These are phyloP conservation scores for Punica granatum DNA, from an alignment of 345 rosid species.

Conservation along the genomic window DNA sequence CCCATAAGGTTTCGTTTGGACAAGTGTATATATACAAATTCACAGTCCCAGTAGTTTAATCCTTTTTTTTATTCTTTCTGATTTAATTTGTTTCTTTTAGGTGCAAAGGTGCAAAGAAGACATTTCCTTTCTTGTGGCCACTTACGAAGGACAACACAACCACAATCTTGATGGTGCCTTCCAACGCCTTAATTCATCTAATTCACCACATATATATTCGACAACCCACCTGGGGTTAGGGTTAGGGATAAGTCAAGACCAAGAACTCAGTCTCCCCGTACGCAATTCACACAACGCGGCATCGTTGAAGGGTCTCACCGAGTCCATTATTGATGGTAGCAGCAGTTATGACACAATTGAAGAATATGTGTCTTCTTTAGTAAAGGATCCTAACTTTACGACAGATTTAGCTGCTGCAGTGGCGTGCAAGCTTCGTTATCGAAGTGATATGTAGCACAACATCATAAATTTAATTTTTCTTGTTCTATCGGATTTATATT, in stretches of 20 bases:
- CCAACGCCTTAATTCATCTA: background rate
- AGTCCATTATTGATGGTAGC: background rate
- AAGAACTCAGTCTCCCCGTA: background rate
- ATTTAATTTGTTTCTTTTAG: no score
- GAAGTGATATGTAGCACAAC: no score
- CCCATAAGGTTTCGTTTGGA: no score
- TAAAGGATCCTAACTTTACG: constrained; percentile 36
- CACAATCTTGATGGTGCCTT: constrained; percentile 12
- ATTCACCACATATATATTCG: background rate
- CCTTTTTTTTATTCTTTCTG: no score
- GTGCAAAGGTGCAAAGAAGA: constrained; percentile 48
- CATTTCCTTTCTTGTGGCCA: constrained; percentile 32
- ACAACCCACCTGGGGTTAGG: background rate
- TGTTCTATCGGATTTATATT: no score
- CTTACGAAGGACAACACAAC: constrained; percentile 60
- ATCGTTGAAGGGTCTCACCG: background rate
- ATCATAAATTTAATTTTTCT: no score
- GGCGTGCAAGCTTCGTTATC: constrained; percentile 17
- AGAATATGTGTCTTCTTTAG: constrained; percentile 24
- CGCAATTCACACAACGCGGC: background rate
- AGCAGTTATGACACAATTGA: constrained; percentile 15
- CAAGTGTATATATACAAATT: no score
- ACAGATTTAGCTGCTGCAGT: constrained; percentile 36
- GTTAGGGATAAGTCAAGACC: background rate
- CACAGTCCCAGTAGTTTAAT: no score